Evolutionary conservation across 345 rosid genomes (phyloP), one percentile per base, ranked within the genome.

Genomic region (Anastatica hierochuntica): DNA sequence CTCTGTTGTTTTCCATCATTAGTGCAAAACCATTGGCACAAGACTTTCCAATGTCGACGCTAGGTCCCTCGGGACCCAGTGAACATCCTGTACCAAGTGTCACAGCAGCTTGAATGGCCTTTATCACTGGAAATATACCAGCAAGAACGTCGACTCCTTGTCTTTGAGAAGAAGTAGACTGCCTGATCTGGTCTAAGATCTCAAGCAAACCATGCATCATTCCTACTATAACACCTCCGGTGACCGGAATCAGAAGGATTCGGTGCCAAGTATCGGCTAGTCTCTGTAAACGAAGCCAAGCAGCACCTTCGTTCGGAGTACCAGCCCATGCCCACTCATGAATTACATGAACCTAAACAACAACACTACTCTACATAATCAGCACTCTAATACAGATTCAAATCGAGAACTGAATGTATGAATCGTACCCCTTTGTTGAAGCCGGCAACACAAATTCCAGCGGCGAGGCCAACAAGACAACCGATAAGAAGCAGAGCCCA

Each of bases 241-340:
- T 83, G 12, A 92, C 88, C 0, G 98, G 95, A 61, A 92, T 77
- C 33, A 92, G 55, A 60, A 92, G 96, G 76, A 92, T 81, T 6
- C 98, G 82, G 53, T 88, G 98, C 98, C 98, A 92, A 46, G 96
- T 92, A 49, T 88, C 90, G 0, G 82, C 86, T 49, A 88, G 51
- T 44, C 90, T 77, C 78, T 85, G 98, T 31, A 88, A 44, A 10
- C 96, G 94, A 12, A 92, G 83, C 95, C 96, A 92, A 21, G 98
- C 84, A n/a, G 98, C 94, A 58, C 96, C 96, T 51, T 92, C 98
- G 21, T 74, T 82, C 0, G 98, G 98, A 19, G 95, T 92, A 53
- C 98, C 98, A 14, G 94, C 96, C 98, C 98, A 88, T 18, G 95
- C 90, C 96, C 95, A 92, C 56, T 88, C 96, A 71, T 88, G 98